These are phyloP conservation scores for Chlamydomonas sp. DNA, from an alignment of 139 green algal species.

Conservation along the genomic window DNA sequence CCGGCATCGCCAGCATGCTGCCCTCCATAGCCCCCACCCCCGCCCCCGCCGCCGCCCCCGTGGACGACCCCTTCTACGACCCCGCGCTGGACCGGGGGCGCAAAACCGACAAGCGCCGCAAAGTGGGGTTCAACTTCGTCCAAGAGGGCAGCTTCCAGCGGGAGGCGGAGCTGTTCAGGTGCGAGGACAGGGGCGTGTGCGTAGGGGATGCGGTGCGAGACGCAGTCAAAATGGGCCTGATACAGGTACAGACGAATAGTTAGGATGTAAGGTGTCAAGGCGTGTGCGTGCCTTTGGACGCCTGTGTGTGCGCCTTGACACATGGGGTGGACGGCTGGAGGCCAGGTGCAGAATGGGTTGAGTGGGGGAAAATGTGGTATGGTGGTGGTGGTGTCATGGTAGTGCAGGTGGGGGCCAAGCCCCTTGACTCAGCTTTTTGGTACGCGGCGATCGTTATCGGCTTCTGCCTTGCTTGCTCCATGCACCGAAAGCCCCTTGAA, in stretches of 20 bases:
- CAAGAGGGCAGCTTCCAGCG: constrained; percentile 71
- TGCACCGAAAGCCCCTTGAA: no score
- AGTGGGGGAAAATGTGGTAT: no score
- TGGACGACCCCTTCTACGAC: constrained; percentile 67
- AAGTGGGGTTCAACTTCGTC: constrained; percentile 69
- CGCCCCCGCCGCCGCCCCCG: neutral
- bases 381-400: no score
- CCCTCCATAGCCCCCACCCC: neutral
- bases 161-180: constrained; percentile 72
- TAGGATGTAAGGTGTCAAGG: neutral
- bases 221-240: no score
- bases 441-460: no score
- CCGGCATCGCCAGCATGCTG: constrained; percentile 10
- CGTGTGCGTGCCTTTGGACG: neutral
- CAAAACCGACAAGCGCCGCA: constrained; percentile 36
- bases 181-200: neutral
- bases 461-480: no score
- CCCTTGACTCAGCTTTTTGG: no score
- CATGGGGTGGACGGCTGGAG: no score
- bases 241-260: neutral
- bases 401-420: no score
- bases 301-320: no score
- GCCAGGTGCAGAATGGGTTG: no score
- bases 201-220: neutral
- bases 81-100: constrained; percentile 47